Base-by-base conservation (phyloP, 139 green algal genomes). In the Coccomyxa sp. region DNA sequence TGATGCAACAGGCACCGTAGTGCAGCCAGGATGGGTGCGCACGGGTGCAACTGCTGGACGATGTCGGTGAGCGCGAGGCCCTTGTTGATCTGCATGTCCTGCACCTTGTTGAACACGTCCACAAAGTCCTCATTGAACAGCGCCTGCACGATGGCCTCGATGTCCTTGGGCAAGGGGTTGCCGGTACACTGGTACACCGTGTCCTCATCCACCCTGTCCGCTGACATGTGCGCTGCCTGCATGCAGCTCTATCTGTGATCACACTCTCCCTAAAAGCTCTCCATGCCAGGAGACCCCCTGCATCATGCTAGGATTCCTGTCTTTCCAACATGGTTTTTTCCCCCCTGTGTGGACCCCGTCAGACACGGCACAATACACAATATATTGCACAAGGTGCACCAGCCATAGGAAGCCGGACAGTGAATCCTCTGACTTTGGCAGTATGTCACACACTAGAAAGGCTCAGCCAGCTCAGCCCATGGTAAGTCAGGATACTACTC, bases 171-270 rank as follows among this genome's bases (percentile, higher is more conserved):
- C 77, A 94, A 81, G 0, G 97, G 97, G 82, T 96, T 95, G 80
- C 97, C 97, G 13, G 97, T 98, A 85, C 88, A 94, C 11, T 86
- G 21, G 88, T 99, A 99, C n/a, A 98, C 97, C n/a, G 88, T 84
- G 15, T 88, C 84, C 82, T 94, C 90, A 58, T 89, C 88, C 18
- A 99, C 85, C 17, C 80, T 13, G 38, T 79, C 83, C 51, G 90
- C 91, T 0, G 95, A 89, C 91, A 98, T 95, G 87, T 93, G 86
- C 80, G 88, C 93, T 0, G 93, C 94, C 93, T 97, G 93, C 85
- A 87, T 27, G 27, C 30, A 80, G 21, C 38, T 51, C 38, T 13
- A 25, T 32, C 15, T 18, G 10, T 15, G 15, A 21, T 32, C 31
- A 31, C 60, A 78, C 30, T 32, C 21, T 74, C 1, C 10, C 4